Conservation (phyloP, 2,329 filamentous ascomycete genomes). For the Tolypocladium sp. region DNA sequence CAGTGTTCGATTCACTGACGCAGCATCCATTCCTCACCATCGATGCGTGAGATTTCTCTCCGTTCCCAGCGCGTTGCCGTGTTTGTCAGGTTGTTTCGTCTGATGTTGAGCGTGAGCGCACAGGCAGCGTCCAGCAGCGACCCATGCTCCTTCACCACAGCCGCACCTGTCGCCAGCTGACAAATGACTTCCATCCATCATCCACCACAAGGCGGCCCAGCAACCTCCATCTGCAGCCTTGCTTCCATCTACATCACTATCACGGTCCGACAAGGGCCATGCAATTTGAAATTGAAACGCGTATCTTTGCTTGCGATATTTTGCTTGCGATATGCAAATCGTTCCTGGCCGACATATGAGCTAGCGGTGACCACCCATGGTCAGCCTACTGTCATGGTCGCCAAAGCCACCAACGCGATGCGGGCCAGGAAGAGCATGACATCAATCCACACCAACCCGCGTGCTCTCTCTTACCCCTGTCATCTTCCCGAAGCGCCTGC, state of each 20-base stretch:
- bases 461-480: neutral
- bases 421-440: neutral
- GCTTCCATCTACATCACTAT: neutral
- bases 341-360: neutral
- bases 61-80: neutral
- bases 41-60: neutral
- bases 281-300: neutral
- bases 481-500: neutral
- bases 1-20: neutral
- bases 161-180: neutral
- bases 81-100: neutral
- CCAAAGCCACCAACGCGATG: neutral
- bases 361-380: neutral
- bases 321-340: neutral
- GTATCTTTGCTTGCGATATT: neutral
- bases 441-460: neutral
- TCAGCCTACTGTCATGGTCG: neutral
- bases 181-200: neutral
- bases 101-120: neutral
- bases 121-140: neutral
- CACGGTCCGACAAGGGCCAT: neutral
- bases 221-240: neutral
- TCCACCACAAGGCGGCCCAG: no score
- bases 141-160: neutral
- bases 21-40: neutral